phyloP scores from a whole-genome alignment of 306 rosid genomes.

The Glycine latifolia region DNA sequence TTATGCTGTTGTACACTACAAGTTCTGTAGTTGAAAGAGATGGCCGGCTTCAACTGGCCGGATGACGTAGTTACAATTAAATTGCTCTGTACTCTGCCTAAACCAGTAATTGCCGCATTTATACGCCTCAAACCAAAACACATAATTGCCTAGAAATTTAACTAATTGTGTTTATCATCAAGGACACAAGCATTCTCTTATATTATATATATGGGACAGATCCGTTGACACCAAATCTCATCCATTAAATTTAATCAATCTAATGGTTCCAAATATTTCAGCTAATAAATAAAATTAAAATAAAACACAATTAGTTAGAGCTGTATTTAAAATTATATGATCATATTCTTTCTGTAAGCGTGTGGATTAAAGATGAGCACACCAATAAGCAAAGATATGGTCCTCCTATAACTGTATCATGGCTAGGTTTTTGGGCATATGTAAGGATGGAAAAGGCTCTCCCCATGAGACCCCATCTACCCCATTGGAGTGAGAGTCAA shows the following conservation, averaged over 20 bases:
- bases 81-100: background rate
- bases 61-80: background rate
- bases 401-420: slow-evolving; percentile 1
- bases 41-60: no score
- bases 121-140: background rate
- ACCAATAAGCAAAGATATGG: slow-evolving; percentile 12
- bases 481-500: background rate
- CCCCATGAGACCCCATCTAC: no score
- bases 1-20: no score
- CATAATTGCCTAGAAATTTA: slow-evolving; percentile 31
- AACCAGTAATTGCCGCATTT: slow-evolving; percentile 22
- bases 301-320: background rate
- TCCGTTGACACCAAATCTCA: no score
- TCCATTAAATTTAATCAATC: no score
- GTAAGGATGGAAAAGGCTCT: no score
- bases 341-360: background rate
- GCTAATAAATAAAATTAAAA: no score
- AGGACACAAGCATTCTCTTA: background rate
- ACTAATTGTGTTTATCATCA: background rate
- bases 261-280: no score
- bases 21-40: no score
- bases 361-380: background rate
- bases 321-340: background rate
- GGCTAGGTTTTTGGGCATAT: background rate
- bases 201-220: no score